Conservation (phyloP, 257 asterid species). For the Mentha longifolia region DNA sequence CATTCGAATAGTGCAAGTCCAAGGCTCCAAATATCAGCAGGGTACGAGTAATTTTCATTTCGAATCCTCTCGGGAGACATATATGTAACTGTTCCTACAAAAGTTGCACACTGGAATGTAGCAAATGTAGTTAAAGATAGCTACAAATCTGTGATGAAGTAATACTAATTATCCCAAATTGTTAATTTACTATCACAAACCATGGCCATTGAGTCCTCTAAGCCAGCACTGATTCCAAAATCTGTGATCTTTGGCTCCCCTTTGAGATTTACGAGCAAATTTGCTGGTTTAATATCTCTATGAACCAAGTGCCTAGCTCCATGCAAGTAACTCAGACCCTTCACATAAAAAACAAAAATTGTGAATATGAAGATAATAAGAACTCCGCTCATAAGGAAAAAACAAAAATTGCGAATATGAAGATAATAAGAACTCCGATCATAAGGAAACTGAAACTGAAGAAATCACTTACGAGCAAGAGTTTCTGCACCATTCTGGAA, state of each 20-base stretch:
- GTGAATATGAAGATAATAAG: slow-evolving; percentile 9
- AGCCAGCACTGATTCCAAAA: slow-evolving; percentile 98
- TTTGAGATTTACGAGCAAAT: slow-evolving; percentile 87
- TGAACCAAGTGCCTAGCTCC: slow-evolving; percentile 96
- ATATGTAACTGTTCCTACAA: slow-evolving; percentile 97
- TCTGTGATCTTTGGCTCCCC: slow-evolving; percentile 99
- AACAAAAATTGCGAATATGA: slow-evolving; percentile 23
- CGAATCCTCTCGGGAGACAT: slow-evolving; percentile 99
- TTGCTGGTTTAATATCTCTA: slow-evolving; percentile 99
- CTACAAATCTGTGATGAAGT: neutral
- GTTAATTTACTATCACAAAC: slow-evolving; percentile 49
- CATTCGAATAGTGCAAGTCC: slow-evolving; percentile 99
- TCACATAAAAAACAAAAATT: slow-evolving; percentile 37
- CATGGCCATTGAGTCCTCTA: slow-evolving; percentile 98
- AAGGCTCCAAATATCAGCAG: slow-evolving; percentile 99
- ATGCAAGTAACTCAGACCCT: slow-evolving; percentile 94
- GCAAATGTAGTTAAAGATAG: slow-evolving; percentile 37
- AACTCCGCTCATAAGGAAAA: slow-evolving; percentile 11
- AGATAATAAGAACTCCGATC: neutral
- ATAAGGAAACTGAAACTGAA: slow-evolving; percentile 17
- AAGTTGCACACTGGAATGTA: slow-evolving; percentile 87
- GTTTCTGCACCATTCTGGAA: slow-evolving; percentile 85
- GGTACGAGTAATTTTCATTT: slow-evolving; percentile 90
- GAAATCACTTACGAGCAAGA: slow-evolving; percentile 64
- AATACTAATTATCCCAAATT: neutral